Evolutionary conservation across 805 yeast genomes (phyloP).

Genomic region (Starmerella vitae): DNA sequence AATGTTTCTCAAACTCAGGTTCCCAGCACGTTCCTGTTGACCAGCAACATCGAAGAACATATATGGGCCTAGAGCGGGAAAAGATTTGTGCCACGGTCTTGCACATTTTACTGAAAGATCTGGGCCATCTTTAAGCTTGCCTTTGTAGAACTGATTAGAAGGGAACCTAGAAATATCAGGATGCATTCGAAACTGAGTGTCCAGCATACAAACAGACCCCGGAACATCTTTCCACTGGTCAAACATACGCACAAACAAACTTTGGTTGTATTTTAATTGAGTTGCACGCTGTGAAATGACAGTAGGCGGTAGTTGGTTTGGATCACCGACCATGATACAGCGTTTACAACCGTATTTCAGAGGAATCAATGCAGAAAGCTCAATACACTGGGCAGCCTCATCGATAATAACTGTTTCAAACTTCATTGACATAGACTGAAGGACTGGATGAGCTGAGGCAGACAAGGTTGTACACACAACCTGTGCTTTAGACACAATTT

Average conservation of each 20-base stretch:
- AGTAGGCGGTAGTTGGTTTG: constrained; percentile 94
- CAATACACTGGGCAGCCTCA: constrained; percentile 97
- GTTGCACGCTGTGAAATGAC: constrained; percentile 85
- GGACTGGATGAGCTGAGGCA: constrained; percentile 83
- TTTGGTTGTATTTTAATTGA: constrained; percentile 66
- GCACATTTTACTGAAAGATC: constrained; percentile 46
- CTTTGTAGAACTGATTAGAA: constrained; percentile 63
- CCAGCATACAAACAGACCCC: constrained; percentile 46
- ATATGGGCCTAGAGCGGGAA: constrained; percentile 52
- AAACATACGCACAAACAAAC: constrained; percentile 89
- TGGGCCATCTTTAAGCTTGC: constrained; percentile 63
- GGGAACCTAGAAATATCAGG: constrained; percentile 84
- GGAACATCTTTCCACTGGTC: constrained; percentile 38
- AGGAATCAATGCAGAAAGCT: constrained; percentile 81
- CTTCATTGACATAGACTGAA: constrained; percentile 56
- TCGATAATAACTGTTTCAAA: constrained; percentile 89
- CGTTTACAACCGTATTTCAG: constrained; percentile 76
- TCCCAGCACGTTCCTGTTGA: constrained; percentile 38
- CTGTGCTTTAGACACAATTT: constrained; percentile 58
- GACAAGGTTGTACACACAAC: constrained; percentile 85
- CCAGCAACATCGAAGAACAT: constrained; percentile 59
- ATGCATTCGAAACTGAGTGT: constrained; percentile 96
- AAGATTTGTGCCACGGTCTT: constrained; percentile 58
- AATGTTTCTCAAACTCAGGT: constrained; percentile 51
- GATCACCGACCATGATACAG: constrained; percentile 97